A percentile compares a stretch with the other conserved stretches of the same genome.
These are phyloP conservation scores for Fusarium sp. DNA, from an alignment of 2,329 filamentous ascomycete genomes.

Conservation along the genomic window DNA sequence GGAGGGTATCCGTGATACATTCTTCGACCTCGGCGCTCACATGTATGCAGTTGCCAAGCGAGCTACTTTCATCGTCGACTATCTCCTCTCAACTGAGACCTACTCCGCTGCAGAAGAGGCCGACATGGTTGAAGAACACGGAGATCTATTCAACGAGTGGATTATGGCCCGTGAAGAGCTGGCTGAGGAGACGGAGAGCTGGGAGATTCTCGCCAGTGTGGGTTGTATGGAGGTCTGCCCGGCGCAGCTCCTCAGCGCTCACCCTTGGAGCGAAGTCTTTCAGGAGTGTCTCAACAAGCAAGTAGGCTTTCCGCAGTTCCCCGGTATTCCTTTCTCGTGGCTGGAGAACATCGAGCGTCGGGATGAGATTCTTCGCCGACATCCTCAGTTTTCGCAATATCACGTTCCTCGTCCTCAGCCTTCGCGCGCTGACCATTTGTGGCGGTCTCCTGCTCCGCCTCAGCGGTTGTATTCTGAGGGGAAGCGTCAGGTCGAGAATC, in stretches of 20 bases:
- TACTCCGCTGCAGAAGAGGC: neutral
- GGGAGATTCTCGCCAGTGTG: slow-evolving; percentile 20
- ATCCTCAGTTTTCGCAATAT: slow-evolving; percentile 5
- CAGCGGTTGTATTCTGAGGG: neutral
- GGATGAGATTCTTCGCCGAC: slow-evolving; percentile 6
- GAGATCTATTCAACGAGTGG: slow-evolving; percentile 9
- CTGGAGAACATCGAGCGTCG: neutral
- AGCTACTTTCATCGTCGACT: neutral
- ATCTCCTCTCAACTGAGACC: neutral
- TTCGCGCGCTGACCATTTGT: neutral
- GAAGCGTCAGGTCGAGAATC: fast-evolving
- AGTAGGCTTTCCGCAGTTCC: slow-evolving; percentile 3
- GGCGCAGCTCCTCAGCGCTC: neutral
- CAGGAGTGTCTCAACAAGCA: neutral
- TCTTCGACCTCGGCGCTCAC: slow-evolving; percentile 25
- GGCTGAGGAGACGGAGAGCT: neutral
- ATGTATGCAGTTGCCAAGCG: neutral
- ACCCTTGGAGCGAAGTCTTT: slow-evolving; percentile 17
- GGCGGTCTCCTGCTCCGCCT: slow-evolving; percentile 1
- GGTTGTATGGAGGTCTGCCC: slow-evolving; percentile 35
- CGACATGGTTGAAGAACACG: neutral
- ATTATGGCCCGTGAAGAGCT: neutral
- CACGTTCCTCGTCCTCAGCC: neutral
- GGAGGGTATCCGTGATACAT: slow-evolving; percentile 19
- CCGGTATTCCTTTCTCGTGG: neutral